phyloP scores from a whole-genome alignment of 768 basidiomycete species.

The Pilatotrama ljubarskyi region DNA sequence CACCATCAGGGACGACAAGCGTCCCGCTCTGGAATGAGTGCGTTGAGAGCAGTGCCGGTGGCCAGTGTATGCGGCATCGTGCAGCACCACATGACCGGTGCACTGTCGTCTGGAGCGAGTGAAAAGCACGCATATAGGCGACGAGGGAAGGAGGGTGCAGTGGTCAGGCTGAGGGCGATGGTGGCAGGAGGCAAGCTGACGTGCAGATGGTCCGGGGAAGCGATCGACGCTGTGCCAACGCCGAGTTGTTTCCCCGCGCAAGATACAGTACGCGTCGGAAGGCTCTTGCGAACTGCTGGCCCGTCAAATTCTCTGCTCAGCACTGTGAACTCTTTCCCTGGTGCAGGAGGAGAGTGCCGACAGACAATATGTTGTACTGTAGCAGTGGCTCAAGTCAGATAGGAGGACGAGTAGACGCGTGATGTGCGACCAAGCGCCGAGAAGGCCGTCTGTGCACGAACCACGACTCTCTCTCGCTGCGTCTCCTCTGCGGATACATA shows the following conservation, averaged over 20 bases:
- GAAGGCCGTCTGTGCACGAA: slow-evolving; percentile 11
- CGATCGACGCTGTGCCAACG: too few relatives aligned
- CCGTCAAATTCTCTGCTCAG: neutral
- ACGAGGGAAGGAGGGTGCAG: too few relatives aligned
- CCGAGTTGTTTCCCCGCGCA: too few relatives aligned
- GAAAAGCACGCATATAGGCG: too few relatives aligned
- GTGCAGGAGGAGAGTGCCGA: neutral
- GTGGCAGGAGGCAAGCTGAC: too few relatives aligned
- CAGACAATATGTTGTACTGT: neutral
- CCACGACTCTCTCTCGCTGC: slow-evolving; percentile 17
- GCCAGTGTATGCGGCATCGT: too few relatives aligned
- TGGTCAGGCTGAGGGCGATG: too few relatives aligned
- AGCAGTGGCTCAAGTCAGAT: too few relatives aligned
- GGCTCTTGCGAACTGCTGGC: neutral
- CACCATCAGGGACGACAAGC: neutral
- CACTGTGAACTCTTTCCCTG: neutral
- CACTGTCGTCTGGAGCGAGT: too few relatives aligned
- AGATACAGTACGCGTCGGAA: neutral
- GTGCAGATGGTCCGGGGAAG: too few relatives aligned
- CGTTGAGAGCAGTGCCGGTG: neutral
- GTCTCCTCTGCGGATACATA: slow-evolving; percentile 6
- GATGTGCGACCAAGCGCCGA: slow-evolving; percentile 17
- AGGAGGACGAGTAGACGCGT: neutral
- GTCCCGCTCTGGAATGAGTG: neutral
- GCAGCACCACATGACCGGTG: too few relatives aligned